Percentiles rank a stretch among this genome's conserved stretches.
These are phyloP conservation scores for Rasamsonia emersonii DNA, from an alignment of 2,329 filamentous ascomycete species.

Conservation along the genomic window DNA sequence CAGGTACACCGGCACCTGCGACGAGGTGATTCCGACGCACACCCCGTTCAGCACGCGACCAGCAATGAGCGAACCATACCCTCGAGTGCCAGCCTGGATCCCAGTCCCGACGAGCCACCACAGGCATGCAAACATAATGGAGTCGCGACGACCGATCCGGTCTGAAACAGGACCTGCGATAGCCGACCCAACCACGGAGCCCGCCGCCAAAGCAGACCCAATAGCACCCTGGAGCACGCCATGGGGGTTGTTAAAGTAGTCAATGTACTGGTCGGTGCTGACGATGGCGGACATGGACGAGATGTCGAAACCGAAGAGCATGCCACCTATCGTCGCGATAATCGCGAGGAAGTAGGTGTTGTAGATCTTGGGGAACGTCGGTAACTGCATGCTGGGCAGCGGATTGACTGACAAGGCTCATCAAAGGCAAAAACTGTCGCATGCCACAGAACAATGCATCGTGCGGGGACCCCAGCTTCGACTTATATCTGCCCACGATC, in stretches of 20 bases:
- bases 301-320: conserved; percentile 50
- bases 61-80: conserved; percentile 30
- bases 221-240: conserved; percentile 43
- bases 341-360: conserved; percentile 47
- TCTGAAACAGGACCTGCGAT: conserved; percentile 41
- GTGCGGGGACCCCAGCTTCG: too few relatives aligned
- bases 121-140: conserved; percentile 41
- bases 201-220: conserved; percentile 41
- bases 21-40: conserved; percentile 26
- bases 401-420: too few relatives aligned
- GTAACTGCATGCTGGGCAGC: conserved; percentile 10
- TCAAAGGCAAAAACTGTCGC: too few relatives aligned
- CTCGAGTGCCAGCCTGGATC: conserved; percentile 30
- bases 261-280: conserved; percentile 41
- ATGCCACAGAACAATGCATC: not conserved
- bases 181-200: conserved; percentile 40
- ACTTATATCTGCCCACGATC: too few relatives aligned
- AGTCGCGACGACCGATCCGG: conserved; percentile 38
- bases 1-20: conserved; percentile 30
- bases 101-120: conserved; percentile 42
- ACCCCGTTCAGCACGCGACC: conserved; percentile 20
- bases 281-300: conserved; percentile 47
- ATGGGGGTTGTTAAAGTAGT: conserved; percentile 44
- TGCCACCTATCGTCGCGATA: conserved; percentile 45
- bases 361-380: conserved; percentile 42